Evolutionary conservation across 176 grass and related monocot species (phyloP), one percentile per base, ranked within the genome.

Genomic region (Pharus latifolius): DNA sequence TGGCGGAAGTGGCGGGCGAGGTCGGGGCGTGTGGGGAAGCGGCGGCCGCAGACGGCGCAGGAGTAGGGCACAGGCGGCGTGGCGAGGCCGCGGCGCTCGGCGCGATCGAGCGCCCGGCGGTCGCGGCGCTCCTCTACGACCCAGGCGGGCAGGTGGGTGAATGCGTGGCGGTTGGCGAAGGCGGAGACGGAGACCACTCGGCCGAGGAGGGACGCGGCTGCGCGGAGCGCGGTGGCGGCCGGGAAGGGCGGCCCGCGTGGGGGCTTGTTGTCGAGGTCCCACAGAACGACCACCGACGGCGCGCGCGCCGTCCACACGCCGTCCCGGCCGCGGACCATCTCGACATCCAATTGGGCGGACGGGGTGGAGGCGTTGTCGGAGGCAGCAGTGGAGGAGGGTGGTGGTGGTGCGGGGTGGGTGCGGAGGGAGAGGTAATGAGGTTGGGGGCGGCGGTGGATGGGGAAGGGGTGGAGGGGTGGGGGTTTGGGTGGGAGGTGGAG

Each of bases 181-280:
- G 94, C 94, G 10, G 94, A 97, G 66, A 92, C 42, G 19, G 82
- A 91, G 19, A 84, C 65, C 7, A 97, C 83, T 63, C 84, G 83
- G 23, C 94, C 89, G 56, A 97, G 87, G 65, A 97, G 80, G 22
- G 87, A 74, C 0, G 89, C 86, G 4, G 83, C 79, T 12, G 31
- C 66, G 74, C 77, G 73, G 78, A 92, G 86, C 27, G 89, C 67
- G 35, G 75, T 22, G 34, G 94, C 86, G 16, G 89, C 94, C 14
- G 70, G 70, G 60, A 84, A 92, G 17, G 93, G 93, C 46, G 80
- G 73, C 12, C 89, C 89, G 20, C 77, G 86, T 17, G 89, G 93
- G 24, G 93, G 93, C 74, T 97, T 97, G 80, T 97, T 97, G 74
- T 97, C 93, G 70, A 97, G 93, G 60, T 97, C 93, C 89, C 89